These are phyloP conservation scores for Amanita jacksonii DNA, from an alignment of 768 basidiomycete genomes.

Conservation along the genomic window DNA sequence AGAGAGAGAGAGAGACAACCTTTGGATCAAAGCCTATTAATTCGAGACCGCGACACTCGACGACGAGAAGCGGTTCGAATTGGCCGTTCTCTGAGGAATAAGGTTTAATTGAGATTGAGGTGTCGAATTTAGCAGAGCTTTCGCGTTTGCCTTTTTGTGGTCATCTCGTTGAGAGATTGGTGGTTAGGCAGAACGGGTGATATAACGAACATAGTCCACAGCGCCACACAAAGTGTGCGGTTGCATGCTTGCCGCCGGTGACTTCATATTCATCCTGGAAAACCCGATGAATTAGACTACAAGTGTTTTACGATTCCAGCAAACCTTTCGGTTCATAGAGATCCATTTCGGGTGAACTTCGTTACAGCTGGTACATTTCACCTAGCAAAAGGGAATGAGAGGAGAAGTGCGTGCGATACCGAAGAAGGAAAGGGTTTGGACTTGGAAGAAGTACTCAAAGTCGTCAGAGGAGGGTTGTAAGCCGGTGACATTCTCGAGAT, in stretches of 20 bases:
- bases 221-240: slow-evolving; percentile 75
- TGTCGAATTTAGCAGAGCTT: slow-evolving; percentile 72
- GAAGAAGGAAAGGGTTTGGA: slow-evolving; percentile 16
- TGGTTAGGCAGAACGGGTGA: no score
- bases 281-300: no score
- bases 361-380: slow-evolving; percentile 73
- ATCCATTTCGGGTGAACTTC: slow-evolving; percentile 68
- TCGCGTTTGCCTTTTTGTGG: slow-evolving; percentile 57
- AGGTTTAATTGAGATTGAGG: slow-evolving; percentile 33
- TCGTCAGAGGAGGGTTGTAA: slow-evolving; percentile 54
- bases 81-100: slow-evolving; percentile 56
- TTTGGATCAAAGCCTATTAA: slow-evolving; percentile 66
- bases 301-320: slow-evolving; percentile 6
- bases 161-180: not conserved
- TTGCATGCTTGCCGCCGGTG: slow-evolving; percentile 55
- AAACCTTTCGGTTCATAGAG: slow-evolving; percentile 60
- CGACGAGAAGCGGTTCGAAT: slow-evolving; percentile 52
- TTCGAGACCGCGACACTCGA: slow-evolving; percentile 86
- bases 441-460: slow-evolving; percentile 79
- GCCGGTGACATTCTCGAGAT: slow-evolving; percentile 70
- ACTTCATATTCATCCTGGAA: slow-evolving; percentile 58
- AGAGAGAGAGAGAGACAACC: no score
- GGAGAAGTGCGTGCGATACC: not conserved
- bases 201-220: slow-evolving; percentile 48
- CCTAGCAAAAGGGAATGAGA: slow-evolving; percentile 28